phyloP scores from a whole-genome alignment of 169 alveolate genomes.

The Plasmodium berghei region DNA sequence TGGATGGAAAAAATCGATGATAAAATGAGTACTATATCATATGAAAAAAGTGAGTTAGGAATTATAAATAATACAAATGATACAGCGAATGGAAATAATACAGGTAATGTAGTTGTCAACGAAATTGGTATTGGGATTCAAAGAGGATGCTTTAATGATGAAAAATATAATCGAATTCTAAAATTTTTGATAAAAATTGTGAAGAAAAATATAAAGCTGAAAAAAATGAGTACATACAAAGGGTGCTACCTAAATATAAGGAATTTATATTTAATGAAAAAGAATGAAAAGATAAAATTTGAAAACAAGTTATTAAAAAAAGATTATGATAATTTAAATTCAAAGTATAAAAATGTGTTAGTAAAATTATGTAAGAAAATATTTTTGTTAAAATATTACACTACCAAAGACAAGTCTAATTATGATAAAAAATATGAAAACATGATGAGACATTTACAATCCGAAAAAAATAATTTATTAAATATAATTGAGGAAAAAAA shows the following conservation, averaged over 20 bases:
- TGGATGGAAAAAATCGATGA: conserved; percentile 75
- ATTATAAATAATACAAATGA: too few species aligned
- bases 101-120: neutral
- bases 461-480: conserved; percentile 49
- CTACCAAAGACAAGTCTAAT: conserved; percentile 36
- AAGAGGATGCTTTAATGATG: neutral
- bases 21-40: conserved; percentile 57
- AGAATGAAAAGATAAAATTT: conserved; percentile 54
- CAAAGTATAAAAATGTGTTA: conserved; percentile 42
- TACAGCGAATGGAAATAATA: too few species aligned
- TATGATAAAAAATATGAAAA: conserved; percentile 55
- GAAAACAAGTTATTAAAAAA: conserved; percentile 44
- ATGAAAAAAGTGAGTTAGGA: conserved; percentile 26
- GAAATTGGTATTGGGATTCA: neutral
- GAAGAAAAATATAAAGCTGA: conserved; percentile 34
- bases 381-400: conserved; percentile 35
- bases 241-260: conserved; percentile 50
- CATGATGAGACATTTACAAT: conserved; percentile 69
- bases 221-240: conserved; percentile 35
- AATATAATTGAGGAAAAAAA: conserved; percentile 49
- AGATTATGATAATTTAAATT: conserved; percentile 18
- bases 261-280: conserved; percentile 42
- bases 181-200: conserved; percentile 42
- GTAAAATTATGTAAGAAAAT: conserved; percentile 53
- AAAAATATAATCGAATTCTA: conserved; percentile 30